Evolutionary conservation across 1,284 basidiomycete genomes (phyloP), one percentile per base, ranked within the genome.

Genomic region (Takashimella tepidaria): DNA sequence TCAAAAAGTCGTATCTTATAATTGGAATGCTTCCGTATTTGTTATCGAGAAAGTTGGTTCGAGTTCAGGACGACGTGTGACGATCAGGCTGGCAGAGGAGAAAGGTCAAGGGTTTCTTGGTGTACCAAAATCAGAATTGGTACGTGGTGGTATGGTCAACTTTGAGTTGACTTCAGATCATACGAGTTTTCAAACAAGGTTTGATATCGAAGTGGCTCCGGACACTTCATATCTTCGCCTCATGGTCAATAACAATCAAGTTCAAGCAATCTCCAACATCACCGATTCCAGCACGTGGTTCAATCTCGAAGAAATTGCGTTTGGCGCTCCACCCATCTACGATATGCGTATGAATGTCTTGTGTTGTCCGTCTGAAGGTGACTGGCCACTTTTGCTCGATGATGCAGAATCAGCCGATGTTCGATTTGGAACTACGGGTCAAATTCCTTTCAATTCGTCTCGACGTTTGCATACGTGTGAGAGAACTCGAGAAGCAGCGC

Each of bases 351-450:
- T 76, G 53, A 70, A 61, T n/a, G 60, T 73, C 27, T 59, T 75
- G 3, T 76, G 75, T 55, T 76, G 75, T 57, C 64, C 65, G 16
- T 61, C 61, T 4, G 64, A 67, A 49, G 68, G 69, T 3, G 68
- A 71, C 41, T 76, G 75, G 75, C 75, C 75, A 25, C 60, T 76
- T 37, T 54, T 74, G 10, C 58, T 68, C 16, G 75, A 76, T 52
- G 75, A 76, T 56, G 68, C 63, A 56, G 72, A 73, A 58, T 59
- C 64, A 2, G 66, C 73, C 11, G 72, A 75, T 55, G 62, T 70
- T n/a, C 60, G 63, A 16, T 75, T 70, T 52, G 72, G 72, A 16
- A 56, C 54, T 5, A 70, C 68, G 20, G 69, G 68, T 26, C 62
- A 71, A 48, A 74, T 75, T 42, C 64, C 72, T 0, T 74, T 72